These are phyloP conservation scores for Chenopodium suecicum DNA, from an alignment of 148 eudicot genomes.

Conservation along the genomic window DNA sequence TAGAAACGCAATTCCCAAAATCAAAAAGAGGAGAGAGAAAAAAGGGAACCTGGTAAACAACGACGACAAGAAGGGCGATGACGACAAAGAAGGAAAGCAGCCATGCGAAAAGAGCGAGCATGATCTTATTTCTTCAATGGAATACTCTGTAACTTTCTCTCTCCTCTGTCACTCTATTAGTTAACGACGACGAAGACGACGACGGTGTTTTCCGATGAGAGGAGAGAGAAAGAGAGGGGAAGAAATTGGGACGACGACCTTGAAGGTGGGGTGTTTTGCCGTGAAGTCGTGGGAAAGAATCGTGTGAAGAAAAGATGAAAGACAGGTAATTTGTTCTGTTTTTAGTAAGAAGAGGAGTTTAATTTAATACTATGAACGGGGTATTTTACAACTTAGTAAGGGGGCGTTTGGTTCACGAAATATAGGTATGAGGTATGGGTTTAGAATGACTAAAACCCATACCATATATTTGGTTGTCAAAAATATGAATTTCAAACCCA, in stretches of 20 bases:
- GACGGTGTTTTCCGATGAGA: not conserved
- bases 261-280: not conserved
- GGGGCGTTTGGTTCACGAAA: too few species aligned
- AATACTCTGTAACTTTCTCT: constrained; percentile 11
- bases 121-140: constrained; percentile 6
- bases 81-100: constrained; percentile 70
- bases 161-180: not conserved
- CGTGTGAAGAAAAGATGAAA: not conserved
- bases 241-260: too few species aligned
- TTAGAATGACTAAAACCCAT: too few species aligned
- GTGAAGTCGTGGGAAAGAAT: not conserved
- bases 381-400: not conserved
- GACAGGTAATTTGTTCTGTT: not conserved
- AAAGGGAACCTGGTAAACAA: constrained; percentile 61
- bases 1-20: not conserved
- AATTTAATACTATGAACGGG: too few species aligned
- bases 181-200: not conserved
- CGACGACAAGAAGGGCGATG: constrained; percentile 59
- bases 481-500: too few species aligned
- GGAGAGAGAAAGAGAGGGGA: too few species aligned
- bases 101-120: constrained; percentile 71
- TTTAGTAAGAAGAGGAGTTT: not conserved
- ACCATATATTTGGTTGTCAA: too few species aligned
- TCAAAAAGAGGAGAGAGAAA: constrained; percentile 6
- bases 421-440: too few species aligned